Evolutionary conservation across 805 yeast genomes (phyloP).

Genomic region (Pichia nanzhaoensis): DNA sequence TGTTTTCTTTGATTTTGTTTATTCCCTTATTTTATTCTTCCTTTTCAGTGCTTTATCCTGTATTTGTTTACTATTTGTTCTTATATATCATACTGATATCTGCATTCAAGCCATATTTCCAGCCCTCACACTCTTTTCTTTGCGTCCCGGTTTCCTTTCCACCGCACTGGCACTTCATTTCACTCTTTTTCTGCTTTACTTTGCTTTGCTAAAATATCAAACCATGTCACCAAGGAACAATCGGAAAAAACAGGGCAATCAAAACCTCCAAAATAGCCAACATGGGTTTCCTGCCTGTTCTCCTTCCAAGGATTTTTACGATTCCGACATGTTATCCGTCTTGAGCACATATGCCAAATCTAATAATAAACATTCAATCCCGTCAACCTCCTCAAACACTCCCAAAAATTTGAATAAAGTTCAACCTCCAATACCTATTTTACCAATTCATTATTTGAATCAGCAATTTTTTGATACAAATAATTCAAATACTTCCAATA

Average conservation of each 20-base stretch:
- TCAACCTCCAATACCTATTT: conserved; percentile 4
- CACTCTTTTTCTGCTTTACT: no score
- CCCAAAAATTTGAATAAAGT: background rate
- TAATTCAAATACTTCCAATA: background rate
- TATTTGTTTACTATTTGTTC: no score
- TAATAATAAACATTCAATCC: background rate
- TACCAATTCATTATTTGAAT: conserved; percentile 6
- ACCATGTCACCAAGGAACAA: background rate
- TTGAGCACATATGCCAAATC: conserved; percentile 1
- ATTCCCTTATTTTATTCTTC: no score
- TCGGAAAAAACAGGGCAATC: background rate
- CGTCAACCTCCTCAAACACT: background rate
- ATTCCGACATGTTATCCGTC: conserved; percentile 4
- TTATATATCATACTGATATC: no score
- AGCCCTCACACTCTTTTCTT: no score
- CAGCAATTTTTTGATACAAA: conserved; percentile 1
- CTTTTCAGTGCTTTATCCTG: no score
- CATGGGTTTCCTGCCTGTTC: conserved; percentile 1
- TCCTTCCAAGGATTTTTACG: conserved; percentile 6
- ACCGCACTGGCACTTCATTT: no score
- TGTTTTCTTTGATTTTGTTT: no score
- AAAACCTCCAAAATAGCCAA: no score
- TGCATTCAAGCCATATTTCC: no score
- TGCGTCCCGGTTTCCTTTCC: no score
- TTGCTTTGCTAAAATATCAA: background rate